A percentile compares a stretch with the other conserved stretches of the same genome.
These are phyloP conservation scores for Sarocladiaceae sp. DNA, from an alignment of 2,329 filamentous ascomycete genomes.

Conservation along the genomic window DNA sequence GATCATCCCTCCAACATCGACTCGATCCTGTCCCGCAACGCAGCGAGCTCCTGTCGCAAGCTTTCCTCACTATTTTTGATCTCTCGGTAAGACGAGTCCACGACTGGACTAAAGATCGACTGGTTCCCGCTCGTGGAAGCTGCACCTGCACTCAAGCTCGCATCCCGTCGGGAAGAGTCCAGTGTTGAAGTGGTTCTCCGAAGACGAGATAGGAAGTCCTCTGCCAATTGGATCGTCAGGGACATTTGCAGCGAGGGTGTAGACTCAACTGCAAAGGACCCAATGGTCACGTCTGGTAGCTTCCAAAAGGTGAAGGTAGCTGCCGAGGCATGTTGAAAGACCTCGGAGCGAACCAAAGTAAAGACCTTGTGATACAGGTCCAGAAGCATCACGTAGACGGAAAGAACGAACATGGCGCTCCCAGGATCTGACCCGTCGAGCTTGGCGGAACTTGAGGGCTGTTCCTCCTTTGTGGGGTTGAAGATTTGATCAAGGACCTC, in stretches of 20 bases:
- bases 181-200: slow-evolving; percentile 25
- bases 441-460: not conserved
- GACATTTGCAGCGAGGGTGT: slow-evolving; percentile 37
- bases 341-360: slow-evolving; percentile 28
- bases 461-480: slow-evolving; percentile 3
- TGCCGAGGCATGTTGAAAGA: slow-evolving; percentile 19
- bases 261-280: slow-evolving; percentile 34
- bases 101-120: slow-evolving; percentile 17
- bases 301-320: slow-evolving; percentile 31
- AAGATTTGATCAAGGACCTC: slow-evolving; percentile 27
- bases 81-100: slow-evolving; percentile 18
- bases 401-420: slow-evolving; percentile 33
- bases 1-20: slow-evolving; percentile 21
- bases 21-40: slow-evolving; percentile 29
- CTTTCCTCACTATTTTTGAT: slow-evolving; percentile 30
- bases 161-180: slow-evolving; percentile 17
- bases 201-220: slow-evolving; percentile 34
- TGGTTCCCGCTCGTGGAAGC: slow-evolving; percentile 10
- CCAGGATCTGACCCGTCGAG: slow-evolving; percentile 29
- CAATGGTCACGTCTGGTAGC: slow-evolving; percentile 36
- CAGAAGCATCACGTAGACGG: slow-evolving; percentile 33
- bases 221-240: slow-evolving; percentile 36
- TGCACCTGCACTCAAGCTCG: slow-evolving; percentile 11
- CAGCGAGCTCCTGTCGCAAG: slow-evolving; percentile 26
- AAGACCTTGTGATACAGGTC: slow-evolving; percentile 38